Conservation (phyloP, 1,284 basidiomycete species). For the Hymenochaete sp. region DNA sequence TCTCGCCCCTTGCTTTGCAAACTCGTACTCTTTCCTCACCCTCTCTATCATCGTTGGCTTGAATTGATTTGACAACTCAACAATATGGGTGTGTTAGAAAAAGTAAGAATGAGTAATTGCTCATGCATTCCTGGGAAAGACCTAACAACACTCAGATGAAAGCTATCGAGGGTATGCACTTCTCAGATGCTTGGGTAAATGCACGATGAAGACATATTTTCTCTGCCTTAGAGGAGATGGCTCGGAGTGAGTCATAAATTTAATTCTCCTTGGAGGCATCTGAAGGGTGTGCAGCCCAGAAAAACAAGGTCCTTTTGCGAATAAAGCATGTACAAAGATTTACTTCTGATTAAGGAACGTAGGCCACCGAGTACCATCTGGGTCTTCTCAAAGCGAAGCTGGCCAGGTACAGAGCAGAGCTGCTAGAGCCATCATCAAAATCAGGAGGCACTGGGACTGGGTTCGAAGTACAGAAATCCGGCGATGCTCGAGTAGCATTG, state of each 20-base stretch:
- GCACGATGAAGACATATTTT: conserved; percentile 6
- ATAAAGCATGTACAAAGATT: background rate
- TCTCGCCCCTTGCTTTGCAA: too few species aligned
- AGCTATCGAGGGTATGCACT: conserved; percentile 72
- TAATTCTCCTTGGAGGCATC: conserved; percentile 9
- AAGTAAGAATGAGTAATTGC: conserved; percentile 38
- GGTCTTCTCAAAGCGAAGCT: conserved; percentile 86
- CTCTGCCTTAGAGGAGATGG: conserved; percentile 76
- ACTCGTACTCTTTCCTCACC: background rate
- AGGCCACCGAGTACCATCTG: conserved; percentile 89
- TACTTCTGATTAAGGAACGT: conserved; percentile 17
- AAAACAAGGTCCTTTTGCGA: conserved; percentile 61
- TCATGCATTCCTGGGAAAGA: background rate
- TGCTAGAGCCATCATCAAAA: conserved; percentile 79
- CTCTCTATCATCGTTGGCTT: background rate
- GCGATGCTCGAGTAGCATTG: conserved; percentile 87
- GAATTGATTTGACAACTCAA: background rate
- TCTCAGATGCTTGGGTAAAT: conserved; percentile 11
- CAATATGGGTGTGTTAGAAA: conserved; percentile 84
- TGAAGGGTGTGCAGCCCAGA: conserved; percentile 56
- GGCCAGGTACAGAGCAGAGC: conserved; percentile 84
- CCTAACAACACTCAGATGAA: conserved; percentile 56
- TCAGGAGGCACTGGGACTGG: conserved; percentile 78
- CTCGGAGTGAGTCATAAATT: conserved; percentile 66
- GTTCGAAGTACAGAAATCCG: conserved; percentile 91